Percentiles rank a stretch among this genome's conserved stretches.
phyloP scores from a whole-genome alignment of 2,329 filamentous ascomycete genomes.

The Microdochium paspali region DNA sequence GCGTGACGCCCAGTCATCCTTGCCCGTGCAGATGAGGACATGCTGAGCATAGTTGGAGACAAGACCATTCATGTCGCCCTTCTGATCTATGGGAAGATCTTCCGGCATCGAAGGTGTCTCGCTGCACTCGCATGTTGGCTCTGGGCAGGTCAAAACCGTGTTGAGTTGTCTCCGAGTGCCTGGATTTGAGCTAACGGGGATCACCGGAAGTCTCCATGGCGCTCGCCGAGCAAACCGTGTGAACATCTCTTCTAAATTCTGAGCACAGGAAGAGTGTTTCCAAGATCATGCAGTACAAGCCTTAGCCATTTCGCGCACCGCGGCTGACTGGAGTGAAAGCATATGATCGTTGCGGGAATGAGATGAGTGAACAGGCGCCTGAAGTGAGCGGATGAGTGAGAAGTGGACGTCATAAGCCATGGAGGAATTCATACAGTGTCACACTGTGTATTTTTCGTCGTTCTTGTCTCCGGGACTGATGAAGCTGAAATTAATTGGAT shows the following conservation, averaged over 20 bases:
- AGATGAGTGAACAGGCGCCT: neutral
- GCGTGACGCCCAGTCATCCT: slow-evolving; percentile 68
- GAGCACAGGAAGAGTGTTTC: too few relatives aligned
- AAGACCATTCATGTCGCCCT: slow-evolving; percentile 61
- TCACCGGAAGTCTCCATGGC: slow-evolving; percentile 1
- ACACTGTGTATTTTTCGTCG: neutral
- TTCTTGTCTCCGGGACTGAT: neutral
- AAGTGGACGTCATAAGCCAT: neutral
- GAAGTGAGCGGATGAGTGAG: neutral
- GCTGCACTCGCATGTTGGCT: slow-evolving; percentile 69
- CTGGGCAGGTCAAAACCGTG: slow-evolving; percentile 53
- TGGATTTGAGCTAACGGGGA: neutral
- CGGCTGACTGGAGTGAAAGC: too few relatives aligned
- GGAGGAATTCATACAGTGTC: neutral
- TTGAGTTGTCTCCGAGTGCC: slow-evolving; percentile 9
- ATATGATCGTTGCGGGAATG: too few relatives aligned
- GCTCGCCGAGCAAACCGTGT: neutral
- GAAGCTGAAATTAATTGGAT: too few relatives aligned
- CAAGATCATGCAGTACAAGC: too few relatives aligned
- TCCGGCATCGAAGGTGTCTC: slow-evolving; percentile 52
- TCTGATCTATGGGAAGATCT: slow-evolving; percentile 65
- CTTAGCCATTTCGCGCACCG: too few relatives aligned
- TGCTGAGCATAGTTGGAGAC: slow-evolving; percentile 76
- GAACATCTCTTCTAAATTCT: too few relatives aligned
- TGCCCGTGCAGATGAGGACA: slow-evolving; percentile 73